phyloP scores from a whole-genome alignment of 805 yeast species.

The Tanozyma kutaoensis region DNA sequence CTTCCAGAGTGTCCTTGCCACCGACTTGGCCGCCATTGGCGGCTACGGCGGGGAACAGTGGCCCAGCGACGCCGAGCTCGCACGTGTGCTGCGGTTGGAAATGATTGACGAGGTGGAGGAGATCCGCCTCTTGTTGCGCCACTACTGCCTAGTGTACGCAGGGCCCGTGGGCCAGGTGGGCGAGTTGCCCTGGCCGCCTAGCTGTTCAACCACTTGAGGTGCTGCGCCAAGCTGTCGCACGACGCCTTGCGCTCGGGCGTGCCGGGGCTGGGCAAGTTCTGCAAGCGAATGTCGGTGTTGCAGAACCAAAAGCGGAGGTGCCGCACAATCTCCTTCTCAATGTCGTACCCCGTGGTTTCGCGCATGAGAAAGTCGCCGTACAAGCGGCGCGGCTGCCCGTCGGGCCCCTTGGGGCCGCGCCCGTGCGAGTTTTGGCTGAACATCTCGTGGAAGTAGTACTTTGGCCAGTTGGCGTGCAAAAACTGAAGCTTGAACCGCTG shows the following conservation, averaged over 20 bases:
- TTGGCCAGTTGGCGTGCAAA: slow-evolving; percentile 27
- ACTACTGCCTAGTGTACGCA: slow-evolving; percentile 33
- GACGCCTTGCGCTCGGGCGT: slow-evolving; percentile 10
- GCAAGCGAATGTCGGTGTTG: slow-evolving; percentile 9
- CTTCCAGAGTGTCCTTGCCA: slow-evolving; percentile 20
- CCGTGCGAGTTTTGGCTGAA: slow-evolving; percentile 11
- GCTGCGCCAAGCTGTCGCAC: slow-evolving; percentile 12
- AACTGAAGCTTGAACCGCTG: slow-evolving; percentile 14
- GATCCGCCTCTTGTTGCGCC: slow-evolving; percentile 43
- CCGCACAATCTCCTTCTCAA: slow-evolving; percentile 14
- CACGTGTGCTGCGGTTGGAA: slow-evolving; percentile 41
- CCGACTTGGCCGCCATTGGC: slow-evolving; percentile 32
- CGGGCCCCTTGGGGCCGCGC: slow-evolving; percentile 13
- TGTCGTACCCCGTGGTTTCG: slow-evolving; percentile 15
- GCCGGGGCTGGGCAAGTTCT: slow-evolving; percentile 9
- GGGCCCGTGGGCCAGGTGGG: slow-evolving; percentile 1
- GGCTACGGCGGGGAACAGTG: slow-evolving; percentile 24
- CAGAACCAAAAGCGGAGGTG: slow-evolving; percentile 18
- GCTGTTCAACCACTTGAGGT: too few species aligned
- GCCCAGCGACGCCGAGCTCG: slow-evolving; percentile 26
- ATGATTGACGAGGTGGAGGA: slow-evolving; percentile 70
- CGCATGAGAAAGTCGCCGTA: slow-evolving; percentile 11
- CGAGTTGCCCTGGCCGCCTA: too few species aligned
- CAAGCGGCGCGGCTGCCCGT: slow-evolving; percentile 12
- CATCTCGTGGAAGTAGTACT: slow-evolving; percentile 12